Evolutionary conservation across 2,329 filamentous ascomycete genomes (phyloP), one percentile per base, ranked within the genome.

Genomic region (Neofusicoccum kwambonambiense): DNA sequence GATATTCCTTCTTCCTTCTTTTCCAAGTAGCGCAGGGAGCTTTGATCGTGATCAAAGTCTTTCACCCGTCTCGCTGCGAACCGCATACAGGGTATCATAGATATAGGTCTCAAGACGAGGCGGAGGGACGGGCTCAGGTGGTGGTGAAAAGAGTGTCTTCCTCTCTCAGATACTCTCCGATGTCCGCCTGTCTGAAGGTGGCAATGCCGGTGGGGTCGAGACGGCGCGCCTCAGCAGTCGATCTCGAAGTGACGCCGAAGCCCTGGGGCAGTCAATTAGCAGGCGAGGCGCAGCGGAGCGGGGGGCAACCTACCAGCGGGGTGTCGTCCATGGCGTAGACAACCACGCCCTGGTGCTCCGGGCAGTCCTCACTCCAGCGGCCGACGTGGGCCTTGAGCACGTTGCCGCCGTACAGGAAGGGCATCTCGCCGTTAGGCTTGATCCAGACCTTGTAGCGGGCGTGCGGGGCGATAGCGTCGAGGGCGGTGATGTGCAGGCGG

Each of bases 361-460:
- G 93, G 72, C 90, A 93, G 81, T 98, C 94, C 73, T 97, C 93
- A 45, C 88, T 91, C 89, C 91, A 94, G 67, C 93, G 82, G 19
- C 92, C 92, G 17, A 95, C 86, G 76, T 93, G 90, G 37, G 89
- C 90, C 77, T 92, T 92, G 70, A 96, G 87, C 61, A 96, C 84
- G 78, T 98, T 93, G 65, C 92, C 91, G 62, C 95, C 95, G 79
- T 98, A 99, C 52, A 99, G 81, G 77, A 96, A 98, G 1, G 95
- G 94, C 93, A 97, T 97, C 74, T 96, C 93, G 70, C 95, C 95
- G 79, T 98, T 98, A 66, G 89, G 86, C 80, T 96, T 96, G 70
- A 99, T 89, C 93, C 93, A 98, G 71, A 98, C 89, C 87, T 98
- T 98, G 81, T 97, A 96, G 66, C 95, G 85, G 50, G 94, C 94